Evolutionary conservation across 1,139 yeast genomes (phyloP).

Genomic region (Candida sp.): DNA sequence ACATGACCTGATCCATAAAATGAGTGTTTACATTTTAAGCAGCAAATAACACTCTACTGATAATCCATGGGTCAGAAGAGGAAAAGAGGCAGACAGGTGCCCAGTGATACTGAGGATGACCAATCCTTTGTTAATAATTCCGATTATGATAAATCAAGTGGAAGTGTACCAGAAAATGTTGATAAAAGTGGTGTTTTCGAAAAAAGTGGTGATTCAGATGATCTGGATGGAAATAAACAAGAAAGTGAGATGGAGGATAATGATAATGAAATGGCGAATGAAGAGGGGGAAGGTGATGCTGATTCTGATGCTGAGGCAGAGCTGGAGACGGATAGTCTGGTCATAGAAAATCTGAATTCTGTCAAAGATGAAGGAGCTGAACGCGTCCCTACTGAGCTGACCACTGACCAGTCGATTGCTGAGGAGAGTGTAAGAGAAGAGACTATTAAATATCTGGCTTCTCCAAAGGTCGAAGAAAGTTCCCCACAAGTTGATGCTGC

Average conservation of each 20-base stretch:
- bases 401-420: background rate
- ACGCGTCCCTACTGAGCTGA: background rate
- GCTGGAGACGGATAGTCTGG: background rate
- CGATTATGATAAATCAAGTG: constrained; percentile 20
- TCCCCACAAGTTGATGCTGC: background rate
- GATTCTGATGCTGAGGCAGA: background rate
- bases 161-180: background rate
- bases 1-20: background rate
- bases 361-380: background rate
- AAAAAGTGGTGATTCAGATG: background rate
- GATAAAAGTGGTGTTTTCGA: background rate
- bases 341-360: background rate
- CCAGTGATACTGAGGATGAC: constrained; percentile 17
- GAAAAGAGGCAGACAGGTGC: constrained; percentile 13
- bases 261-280: background rate
- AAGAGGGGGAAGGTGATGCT: background rate
- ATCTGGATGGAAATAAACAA: background rate
- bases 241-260: background rate
- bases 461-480: background rate
- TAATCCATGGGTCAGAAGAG: constrained; percentile 12
- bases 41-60: background rate
- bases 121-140: constrained; percentile 40
- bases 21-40: background rate
- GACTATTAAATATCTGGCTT: background rate
- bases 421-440: background rate